phyloP scores from a whole-genome alignment of 768 basidiomycete genomes.

The Rhizopogon vesiculosus region DNA sequence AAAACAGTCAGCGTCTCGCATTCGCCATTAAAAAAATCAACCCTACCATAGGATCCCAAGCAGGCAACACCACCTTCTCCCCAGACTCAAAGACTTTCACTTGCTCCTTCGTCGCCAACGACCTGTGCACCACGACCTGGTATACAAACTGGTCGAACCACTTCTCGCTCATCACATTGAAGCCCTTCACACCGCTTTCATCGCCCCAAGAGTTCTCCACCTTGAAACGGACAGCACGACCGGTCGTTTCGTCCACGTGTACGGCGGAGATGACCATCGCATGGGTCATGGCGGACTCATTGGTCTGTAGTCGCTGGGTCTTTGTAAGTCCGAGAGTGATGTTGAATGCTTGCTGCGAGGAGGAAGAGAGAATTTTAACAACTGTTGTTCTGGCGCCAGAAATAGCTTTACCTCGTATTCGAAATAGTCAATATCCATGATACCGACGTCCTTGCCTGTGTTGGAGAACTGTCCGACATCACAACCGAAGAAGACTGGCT shows the following conservation, averaged over 20 bases:
- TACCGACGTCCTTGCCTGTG: slow-evolving; percentile 47
- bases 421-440: slow-evolving; percentile 84
- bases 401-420: slow-evolving; percentile 63
- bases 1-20: background rate
- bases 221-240: slow-evolving; percentile 85
- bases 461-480: slow-evolving; percentile 90
- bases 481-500: slow-evolving; percentile 94
- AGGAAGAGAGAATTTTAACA: background rate
- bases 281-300: slow-evolving; percentile 91
- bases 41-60: slow-evolving; percentile 64
- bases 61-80: slow-evolving; percentile 63
- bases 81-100: slow-evolving; percentile 73
- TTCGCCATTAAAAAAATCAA: background rate
- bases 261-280: slow-evolving; percentile 87
- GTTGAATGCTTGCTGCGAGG: slow-evolving; percentile 69
- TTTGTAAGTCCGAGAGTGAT: slow-evolving; percentile 79
- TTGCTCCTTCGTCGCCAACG: slow-evolving; percentile 75
- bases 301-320: slow-evolving; percentile 75
- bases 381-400: background rate
- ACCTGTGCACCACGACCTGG: slow-evolving; percentile 86
- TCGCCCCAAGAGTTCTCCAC: slow-evolving; percentile 97
- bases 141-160: slow-evolving; percentile 97
- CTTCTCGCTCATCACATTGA: slow-evolving; percentile 84
- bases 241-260: slow-evolving; percentile 67
- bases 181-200: slow-evolving; percentile 73